Conservation (phyloP, 2,329 filamentous ascomycete species). For the Aschersonia sp. region DNA sequence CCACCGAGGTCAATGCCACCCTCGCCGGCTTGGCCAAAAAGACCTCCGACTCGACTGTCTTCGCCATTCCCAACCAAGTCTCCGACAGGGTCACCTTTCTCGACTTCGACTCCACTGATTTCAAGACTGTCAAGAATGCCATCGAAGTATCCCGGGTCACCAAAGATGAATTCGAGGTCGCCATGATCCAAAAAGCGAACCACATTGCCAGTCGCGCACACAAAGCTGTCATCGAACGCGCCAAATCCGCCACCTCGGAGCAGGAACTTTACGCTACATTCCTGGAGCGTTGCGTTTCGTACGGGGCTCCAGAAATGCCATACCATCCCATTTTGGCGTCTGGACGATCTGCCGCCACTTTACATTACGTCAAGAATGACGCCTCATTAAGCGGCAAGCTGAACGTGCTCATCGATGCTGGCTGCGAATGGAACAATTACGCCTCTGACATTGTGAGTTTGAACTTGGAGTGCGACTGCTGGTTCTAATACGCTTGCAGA, state of each 20-base stretch:
- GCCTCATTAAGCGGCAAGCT: slow-evolving; percentile 55
- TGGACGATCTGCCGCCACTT: slow-evolving; percentile 66
- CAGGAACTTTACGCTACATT: slow-evolving; percentile 73
- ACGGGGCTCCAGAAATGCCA: slow-evolving; percentile 68
- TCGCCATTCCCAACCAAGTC: slow-evolving; percentile 67
- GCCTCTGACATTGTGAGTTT: slow-evolving; percentile 46
- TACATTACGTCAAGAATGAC: slow-evolving; percentile 79
- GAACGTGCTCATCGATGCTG: slow-evolving; percentile 74
- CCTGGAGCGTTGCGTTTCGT: slow-evolving; percentile 58
- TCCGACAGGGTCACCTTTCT: slow-evolving; percentile 59
- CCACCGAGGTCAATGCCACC: slow-evolving; percentile 61
- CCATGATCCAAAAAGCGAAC: slow-evolving; percentile 59
- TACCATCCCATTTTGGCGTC: slow-evolving; percentile 79
- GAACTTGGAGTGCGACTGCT: not conserved
- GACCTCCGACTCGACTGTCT: slow-evolving; percentile 35
- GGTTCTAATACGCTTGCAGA: slow-evolving; percentile 31
- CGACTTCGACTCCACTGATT: slow-evolving; percentile 51
- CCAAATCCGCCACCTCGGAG: slow-evolving; percentile 58
- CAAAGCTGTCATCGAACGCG: slow-evolving; percentile 43
- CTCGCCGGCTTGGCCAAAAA: slow-evolving; percentile 37
- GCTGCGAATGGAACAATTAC: slow-evolving; percentile 62
- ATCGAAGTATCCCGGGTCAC: slow-evolving; percentile 56
- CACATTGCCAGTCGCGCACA: slow-evolving; percentile 55
- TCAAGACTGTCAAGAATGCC: slow-evolving; percentile 39
- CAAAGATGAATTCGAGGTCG: slow-evolving; percentile 64